Conservation (phyloP, 352 stramenopile species). For the Pythium phragmiticola region DNA sequence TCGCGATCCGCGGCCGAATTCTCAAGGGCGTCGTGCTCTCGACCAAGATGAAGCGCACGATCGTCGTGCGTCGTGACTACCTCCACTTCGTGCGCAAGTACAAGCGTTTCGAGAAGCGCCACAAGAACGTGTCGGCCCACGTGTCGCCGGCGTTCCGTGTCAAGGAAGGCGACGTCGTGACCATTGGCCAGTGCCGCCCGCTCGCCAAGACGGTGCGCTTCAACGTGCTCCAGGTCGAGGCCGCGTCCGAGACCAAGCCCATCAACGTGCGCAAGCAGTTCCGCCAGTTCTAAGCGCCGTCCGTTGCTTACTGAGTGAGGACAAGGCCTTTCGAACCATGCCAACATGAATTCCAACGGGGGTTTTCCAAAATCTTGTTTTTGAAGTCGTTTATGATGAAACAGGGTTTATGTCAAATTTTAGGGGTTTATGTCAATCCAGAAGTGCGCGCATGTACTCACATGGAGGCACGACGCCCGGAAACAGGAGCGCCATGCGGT, state of each 20-base stretch:
- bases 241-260: constrained; percentile 93
- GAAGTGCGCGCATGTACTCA: constrained; percentile 26
- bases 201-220: constrained; percentile 99
- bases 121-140: constrained; percentile 99
- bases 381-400: background rate
- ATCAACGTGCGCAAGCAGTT: constrained; percentile 99
- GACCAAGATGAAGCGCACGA: constrained; percentile 99
- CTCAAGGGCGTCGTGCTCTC: constrained; percentile 98
- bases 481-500: constrained; percentile 27
- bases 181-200: constrained; percentile 98
- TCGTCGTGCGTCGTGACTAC: constrained; percentile 99
- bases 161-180: constrained; percentile 99
- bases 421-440: background rate
- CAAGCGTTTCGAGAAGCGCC: constrained; percentile 99
- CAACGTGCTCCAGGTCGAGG: constrained; percentile 98
- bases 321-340: background rate
- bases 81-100: constrained; percentile 99
- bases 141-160: constrained; percentile 97
- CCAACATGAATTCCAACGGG: constrained; percentile 2
- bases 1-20: constrained; percentile 98
- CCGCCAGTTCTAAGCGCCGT: constrained; percentile 94
- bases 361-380: constrained; percentile 9
- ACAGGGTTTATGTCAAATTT: background rate
- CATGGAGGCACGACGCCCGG: constrained; percentile 23
- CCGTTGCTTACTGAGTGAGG: background rate